These are phyloP conservation scores for Warburgia ugandensis DNA, from an alignment of 164 flowering plant genomes.

Conservation along the genomic window DNA sequence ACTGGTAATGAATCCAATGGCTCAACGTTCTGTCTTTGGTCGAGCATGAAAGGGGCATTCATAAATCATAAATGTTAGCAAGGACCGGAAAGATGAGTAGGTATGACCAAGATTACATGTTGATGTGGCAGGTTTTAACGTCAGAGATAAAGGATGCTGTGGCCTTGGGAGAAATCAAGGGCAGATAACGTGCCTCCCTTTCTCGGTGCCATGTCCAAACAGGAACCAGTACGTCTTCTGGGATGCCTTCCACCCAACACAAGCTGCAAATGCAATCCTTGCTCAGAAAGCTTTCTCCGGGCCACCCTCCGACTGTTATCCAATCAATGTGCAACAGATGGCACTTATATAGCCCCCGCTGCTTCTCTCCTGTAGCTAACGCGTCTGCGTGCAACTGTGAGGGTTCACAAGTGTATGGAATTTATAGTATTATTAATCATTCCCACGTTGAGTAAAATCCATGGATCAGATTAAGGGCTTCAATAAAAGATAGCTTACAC, in stretches of 20 bases:
- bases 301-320: constrained; percentile 44
- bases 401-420: background rate
- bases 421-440: background rate
- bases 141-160: constrained; percentile 51
- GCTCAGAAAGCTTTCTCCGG: constrained; percentile 49
- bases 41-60: background rate
- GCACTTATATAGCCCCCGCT: constrained; percentile 19
- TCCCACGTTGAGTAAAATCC: background rate
- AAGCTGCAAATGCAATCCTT: constrained; percentile 43
- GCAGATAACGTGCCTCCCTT: constrained; percentile 54
- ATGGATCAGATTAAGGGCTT: background rate
- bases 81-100: background rate
- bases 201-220: constrained; percentile 41
- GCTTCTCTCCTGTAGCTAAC: background rate
- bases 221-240: constrained; percentile 55
- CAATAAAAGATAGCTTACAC: background rate
- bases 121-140: constrained; percentile 38
- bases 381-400: background rate
- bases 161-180: constrained; percentile 49
- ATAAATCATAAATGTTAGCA: background rate
- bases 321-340: constrained; percentile 63
- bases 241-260: constrained; percentile 74
- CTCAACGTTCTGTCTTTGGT: too few species aligned
- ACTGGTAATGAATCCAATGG: background rate
- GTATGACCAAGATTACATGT: background rate